Conservation (phyloP, 2,329 filamentous ascomycete species). For the Stenocarpella maydis region DNA sequence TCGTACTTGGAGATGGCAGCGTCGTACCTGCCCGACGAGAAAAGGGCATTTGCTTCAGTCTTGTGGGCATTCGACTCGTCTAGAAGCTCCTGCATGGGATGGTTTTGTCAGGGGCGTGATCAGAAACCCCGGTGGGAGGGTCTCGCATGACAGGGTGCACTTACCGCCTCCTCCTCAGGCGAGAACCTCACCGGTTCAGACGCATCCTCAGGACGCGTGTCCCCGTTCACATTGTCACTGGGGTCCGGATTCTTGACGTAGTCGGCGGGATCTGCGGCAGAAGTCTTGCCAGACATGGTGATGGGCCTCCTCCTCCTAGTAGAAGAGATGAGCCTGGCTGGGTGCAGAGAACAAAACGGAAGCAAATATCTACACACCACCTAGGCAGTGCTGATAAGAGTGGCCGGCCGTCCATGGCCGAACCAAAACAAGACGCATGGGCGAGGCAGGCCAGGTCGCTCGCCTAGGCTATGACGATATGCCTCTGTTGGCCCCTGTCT, state of each 20-base stretch:
- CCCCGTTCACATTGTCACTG: conserved; percentile 28
- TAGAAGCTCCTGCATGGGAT: conserved; percentile 65
- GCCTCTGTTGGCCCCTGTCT: conserved; percentile 5
- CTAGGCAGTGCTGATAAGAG: too few species aligned
- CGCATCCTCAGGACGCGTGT: conserved; percentile 43
- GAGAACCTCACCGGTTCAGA: conserved; percentile 51
- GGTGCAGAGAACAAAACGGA: not conserved
- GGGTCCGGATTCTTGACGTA: conserved; percentile 31
- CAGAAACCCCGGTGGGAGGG: not conserved
- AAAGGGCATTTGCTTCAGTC: conserved; percentile 79
- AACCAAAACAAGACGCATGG: not conserved
- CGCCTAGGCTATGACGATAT: conserved; percentile 20
- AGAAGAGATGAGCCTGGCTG: not conserved
- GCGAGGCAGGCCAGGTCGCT: not conserved
- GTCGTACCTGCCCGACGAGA: conserved; percentile 74
- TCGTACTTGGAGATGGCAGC: conserved; percentile 86
- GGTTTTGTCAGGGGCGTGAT: conserved; percentile 16
- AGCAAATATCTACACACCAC: not conserved
- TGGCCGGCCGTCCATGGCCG: not conserved
- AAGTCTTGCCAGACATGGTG: conserved; percentile 25
- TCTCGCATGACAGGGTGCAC: conserved; percentile 37
- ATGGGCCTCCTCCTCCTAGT: not conserved
- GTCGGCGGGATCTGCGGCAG: conserved; percentile 55
- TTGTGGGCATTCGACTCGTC: conserved; percentile 78
- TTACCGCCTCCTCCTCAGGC: conserved; percentile 65